phyloP scores from a whole-genome alignment of 228 moss, liverwort and hornwort species.

The Sphagnum magellanicum region DNA sequence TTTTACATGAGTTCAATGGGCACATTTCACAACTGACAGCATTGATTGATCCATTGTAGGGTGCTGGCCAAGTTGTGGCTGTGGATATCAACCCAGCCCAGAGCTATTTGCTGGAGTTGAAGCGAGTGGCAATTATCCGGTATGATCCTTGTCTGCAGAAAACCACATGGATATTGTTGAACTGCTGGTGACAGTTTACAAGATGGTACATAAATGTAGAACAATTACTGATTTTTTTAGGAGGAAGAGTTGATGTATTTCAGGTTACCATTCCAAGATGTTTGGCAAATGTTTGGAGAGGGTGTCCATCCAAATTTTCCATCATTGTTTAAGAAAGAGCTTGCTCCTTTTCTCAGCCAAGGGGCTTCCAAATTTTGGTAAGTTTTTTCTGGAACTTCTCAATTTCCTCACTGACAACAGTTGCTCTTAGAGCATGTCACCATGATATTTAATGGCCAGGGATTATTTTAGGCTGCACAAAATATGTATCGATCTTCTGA shows the following conservation, averaged over 20 bases:
- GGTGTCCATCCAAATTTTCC: conserved; percentile 88
- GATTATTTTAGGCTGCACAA: too few species aligned
- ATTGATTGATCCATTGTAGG: conserved; percentile 27
- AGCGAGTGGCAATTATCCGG: conserved; percentile 73
- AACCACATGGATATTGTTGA: background rate
- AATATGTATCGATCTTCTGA: too few species aligned
- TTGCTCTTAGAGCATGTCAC: too few species aligned
- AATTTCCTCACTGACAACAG: background rate
- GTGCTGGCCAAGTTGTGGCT: conserved; percentile 84
- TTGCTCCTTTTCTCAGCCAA: conserved; percentile 87
- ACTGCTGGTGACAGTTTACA: too few species aligned
- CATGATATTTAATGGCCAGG: too few species aligned
- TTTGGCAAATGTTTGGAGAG: conserved; percentile 98
- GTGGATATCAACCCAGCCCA: conserved; percentile 99
- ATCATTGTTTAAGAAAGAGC: conserved; percentile 52
- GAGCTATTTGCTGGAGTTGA: conserved; percentile 92
- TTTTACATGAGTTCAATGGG: too few species aligned
- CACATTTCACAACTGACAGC: too few species aligned
- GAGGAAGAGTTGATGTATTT: background rate
- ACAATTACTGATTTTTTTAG: too few species aligned
- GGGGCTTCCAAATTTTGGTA: conserved; percentile 94
- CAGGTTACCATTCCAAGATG: conserved; percentile 89
- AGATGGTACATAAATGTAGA: too few species aligned
- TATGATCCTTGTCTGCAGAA: conserved; percentile 4
- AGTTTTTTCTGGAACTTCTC: background rate